A percentile compares a stretch with the other conserved stretches of the same genome.
phyloP scores from a whole-genome alignment of 768 basidiomycete species.

The Tricholoma saponaceum region DNA sequence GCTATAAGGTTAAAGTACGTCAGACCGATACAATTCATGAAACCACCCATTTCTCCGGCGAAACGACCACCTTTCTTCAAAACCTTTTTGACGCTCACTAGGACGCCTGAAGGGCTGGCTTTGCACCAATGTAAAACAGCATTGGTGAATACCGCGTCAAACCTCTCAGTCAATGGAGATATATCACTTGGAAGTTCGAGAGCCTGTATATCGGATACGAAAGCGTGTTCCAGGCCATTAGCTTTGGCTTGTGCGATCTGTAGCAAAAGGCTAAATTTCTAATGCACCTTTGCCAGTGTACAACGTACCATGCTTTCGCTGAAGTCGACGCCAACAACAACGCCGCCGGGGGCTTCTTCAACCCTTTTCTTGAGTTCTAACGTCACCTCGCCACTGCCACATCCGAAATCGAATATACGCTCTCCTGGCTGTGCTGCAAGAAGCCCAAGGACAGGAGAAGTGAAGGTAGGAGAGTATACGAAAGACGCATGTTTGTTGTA shows the following conservation, averaged over 20 bases:
- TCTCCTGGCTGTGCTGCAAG: slow-evolving; percentile 63
- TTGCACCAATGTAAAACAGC: slow-evolving; percentile 88
- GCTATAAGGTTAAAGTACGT: neutral
- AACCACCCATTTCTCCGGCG: slow-evolving; percentile 75
- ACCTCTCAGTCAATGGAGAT: slow-evolving; percentile 31
- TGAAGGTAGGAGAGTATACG: slow-evolving; percentile 56
- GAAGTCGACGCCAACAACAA: slow-evolving; percentile 65
- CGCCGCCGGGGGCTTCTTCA: slow-evolving; percentile 30
- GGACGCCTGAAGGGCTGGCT: slow-evolving; percentile 58
- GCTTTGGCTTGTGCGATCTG: slow-evolving; percentile 51
- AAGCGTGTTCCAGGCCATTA: slow-evolving; percentile 42
- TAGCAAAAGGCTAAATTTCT: neutral
- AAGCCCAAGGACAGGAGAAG: slow-evolving; percentile 52
- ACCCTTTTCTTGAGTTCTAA: slow-evolving; percentile 52
- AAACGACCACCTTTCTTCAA: slow-evolving; percentile 71
- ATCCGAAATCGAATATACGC: slow-evolving; percentile 71
- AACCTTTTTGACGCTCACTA: slow-evolving; percentile 50
- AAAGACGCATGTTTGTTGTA: slow-evolving; percentile 68
- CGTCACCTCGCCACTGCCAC: slow-evolving; percentile 80
- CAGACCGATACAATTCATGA: slow-evolving; percentile 65
- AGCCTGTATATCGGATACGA: slow-evolving; percentile 53
- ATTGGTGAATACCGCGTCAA: slow-evolving; percentile 77
- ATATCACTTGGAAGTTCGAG: slow-evolving; percentile 34
- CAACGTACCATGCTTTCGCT: slow-evolving; percentile 67
- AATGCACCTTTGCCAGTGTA: neutral